A percentile compares a stretch with the other conserved stretches of the same genome.
Conservation (phyloP, 108 stramenopile species). For the Stephanodiscus minutulus region DNA sequence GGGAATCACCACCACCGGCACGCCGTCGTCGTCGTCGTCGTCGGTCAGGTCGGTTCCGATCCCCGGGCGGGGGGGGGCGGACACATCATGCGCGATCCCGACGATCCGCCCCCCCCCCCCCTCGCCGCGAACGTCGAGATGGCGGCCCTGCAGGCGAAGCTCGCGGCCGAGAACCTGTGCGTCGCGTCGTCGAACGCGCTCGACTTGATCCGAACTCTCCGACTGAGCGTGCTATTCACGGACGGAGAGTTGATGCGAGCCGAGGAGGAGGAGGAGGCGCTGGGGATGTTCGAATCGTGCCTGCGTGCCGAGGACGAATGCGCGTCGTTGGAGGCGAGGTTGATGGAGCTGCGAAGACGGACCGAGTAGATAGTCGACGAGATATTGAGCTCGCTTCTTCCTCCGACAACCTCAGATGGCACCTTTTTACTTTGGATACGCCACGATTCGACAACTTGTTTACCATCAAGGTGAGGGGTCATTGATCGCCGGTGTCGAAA, state of each 20-base stretch:
- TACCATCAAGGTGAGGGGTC: not conserved
- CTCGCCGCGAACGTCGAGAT: constrained; percentile 68
- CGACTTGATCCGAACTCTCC: constrained; percentile 80
- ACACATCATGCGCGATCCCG: constrained; percentile 65
- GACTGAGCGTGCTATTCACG: constrained; percentile 75
- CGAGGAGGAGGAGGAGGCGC: constrained; percentile 78
- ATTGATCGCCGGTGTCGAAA: not conserved
- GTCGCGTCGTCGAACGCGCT: constrained; percentile 73
- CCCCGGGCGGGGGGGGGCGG: constrained; percentile 67
- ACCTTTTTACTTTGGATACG: too few relatives aligned
- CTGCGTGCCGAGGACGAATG: constrained; percentile 59
- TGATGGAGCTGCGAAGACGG: constrained; percentile 52
- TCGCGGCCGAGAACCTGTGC: constrained; percentile 81
- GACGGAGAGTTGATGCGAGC: constrained; percentile 76
- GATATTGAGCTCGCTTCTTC: constrained; percentile 2
- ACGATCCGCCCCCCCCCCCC: constrained; percentile 77
- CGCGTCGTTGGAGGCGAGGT: constrained; percentile 60
- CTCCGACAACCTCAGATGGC: too few relatives aligned
- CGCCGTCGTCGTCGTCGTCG: constrained; percentile 5
- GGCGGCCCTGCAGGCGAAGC: constrained; percentile 63
- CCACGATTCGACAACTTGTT: not conserved
- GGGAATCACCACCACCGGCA: too few relatives aligned
- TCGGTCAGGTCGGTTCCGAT: constrained; percentile 32
- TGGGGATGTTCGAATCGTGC: constrained; percentile 49
- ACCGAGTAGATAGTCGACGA: constrained; percentile 26